A percentile compares a stretch with the other conserved stretches of the same genome.
Conservation (phyloP, 805 yeast species). For the Metschnikowia cerradonensis region DNA sequence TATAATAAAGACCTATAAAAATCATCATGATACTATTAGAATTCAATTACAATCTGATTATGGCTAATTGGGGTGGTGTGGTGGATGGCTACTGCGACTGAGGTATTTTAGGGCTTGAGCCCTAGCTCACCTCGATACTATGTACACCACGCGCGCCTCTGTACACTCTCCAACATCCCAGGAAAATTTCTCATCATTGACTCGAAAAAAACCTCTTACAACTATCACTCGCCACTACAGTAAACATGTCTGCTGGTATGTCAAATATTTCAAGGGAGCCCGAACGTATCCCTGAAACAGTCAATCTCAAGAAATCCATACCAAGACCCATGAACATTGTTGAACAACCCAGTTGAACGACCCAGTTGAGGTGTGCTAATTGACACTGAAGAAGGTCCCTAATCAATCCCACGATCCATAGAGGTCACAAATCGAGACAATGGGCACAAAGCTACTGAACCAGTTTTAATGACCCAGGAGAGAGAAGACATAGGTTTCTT, state of each 20-base stretch:
- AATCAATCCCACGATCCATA: too few relatives aligned
- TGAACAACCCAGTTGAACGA: too few relatives aligned
- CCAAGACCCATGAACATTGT: too few relatives aligned
- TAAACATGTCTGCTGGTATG: constrained; percentile 24
- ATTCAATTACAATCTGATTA: too few relatives aligned
- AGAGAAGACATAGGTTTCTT: too few relatives aligned
- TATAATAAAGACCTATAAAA: too few relatives aligned
- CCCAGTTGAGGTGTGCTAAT: too few relatives aligned
- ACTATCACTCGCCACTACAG: constrained; percentile 14
- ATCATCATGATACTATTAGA: too few relatives aligned
- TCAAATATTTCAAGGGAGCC: neutral
- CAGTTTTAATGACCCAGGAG: too few relatives aligned
- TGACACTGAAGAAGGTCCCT: too few relatives aligned
- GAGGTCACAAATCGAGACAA: too few relatives aligned
- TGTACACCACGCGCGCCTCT: constrained; percentile 4
- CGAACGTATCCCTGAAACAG: neutral
- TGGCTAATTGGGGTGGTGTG: neutral
- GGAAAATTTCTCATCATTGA: constrained; percentile 18
- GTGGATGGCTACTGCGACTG: neutral
- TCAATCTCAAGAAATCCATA: neutral
- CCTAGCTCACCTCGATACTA: constrained; percentile 6
- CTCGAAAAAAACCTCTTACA: constrained; percentile 12
- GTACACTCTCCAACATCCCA: constrained; percentile 16
- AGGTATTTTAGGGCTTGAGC: constrained; percentile 15
- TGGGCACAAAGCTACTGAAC: too few relatives aligned